phyloP scores from a whole-genome alignment of 257 asterid genomes.

The Voacanga thouarsii region DNA sequence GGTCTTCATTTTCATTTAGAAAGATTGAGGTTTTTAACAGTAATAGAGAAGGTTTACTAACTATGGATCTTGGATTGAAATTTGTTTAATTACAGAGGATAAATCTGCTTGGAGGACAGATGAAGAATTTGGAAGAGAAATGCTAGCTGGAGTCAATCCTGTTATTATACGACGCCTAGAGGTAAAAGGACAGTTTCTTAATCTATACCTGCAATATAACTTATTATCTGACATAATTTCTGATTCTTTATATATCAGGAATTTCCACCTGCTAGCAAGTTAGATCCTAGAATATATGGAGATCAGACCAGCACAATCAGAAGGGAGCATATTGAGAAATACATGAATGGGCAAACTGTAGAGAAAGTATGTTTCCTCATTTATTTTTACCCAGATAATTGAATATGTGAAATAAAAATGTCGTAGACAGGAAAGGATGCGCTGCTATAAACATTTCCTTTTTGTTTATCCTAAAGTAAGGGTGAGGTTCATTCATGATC shows the following conservation, averaged over 20 bases:
- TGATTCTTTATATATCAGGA: conserved; percentile 38
- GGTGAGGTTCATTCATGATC: background rate
- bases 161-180: conserved; percentile 57
- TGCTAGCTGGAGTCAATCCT: conserved; percentile 97
- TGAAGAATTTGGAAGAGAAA: conserved; percentile 86
- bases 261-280: conserved; percentile 78
- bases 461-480: background rate
- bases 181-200: conserved; percentile 31
- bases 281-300: conserved; percentile 54
- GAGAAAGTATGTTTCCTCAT: conserved; percentile 46
- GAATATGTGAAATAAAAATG: background rate
- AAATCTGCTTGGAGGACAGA: conserved; percentile 93
- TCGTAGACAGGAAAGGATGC: background rate
- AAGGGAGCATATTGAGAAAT: conserved; percentile 51
- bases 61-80: background rate
- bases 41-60: background rate
- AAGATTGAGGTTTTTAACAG: background rate
- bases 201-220: background rate
- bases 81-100: conserved; percentile 46
- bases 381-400: background rate
- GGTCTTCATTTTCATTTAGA: background rate
- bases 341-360: conserved; percentile 65
- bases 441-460: background rate
- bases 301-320: conserved; percentile 60
- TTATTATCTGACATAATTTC: conserved; percentile 1